Base-by-base conservation (phyloP, 2,329 filamentous ascomycete species). In the Botrytis tulipae region DNA sequence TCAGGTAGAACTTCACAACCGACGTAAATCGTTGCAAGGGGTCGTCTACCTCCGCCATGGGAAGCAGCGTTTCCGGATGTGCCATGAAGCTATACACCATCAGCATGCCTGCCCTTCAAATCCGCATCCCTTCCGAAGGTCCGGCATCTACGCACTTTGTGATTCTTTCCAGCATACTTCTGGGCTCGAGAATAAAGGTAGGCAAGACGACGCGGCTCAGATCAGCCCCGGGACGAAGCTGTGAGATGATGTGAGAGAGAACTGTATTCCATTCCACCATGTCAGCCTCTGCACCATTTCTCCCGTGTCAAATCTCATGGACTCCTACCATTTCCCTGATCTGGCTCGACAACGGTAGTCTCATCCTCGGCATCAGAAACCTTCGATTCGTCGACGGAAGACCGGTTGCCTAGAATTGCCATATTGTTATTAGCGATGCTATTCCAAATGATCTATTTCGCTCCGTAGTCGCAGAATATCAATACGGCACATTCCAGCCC, bases 131-230 rank as follows among this genome's bases (percentile, higher is more conserved):
- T 54, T 42, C 59, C 69, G 59, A 51, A 62, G 44, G n/a, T 29
- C 37, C 59, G 59, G 35, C 22, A 22, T 37, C 20, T 37, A 85
- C 90, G 78, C 85, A 97, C 95, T 99, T 99, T 80, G 96, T 99
- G 82, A 99, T 99, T 79, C 96, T 90, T 84, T 99, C 96, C 79
- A 99, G 86, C 96, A 99, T 99, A 79, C 95, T 98, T 80, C 95
- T 91, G 37, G 96, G 96, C 83, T 99, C 96, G 78, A 99, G 90
- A 80, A 99, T 99, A 82, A 99, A 99, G 66, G 96, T 99, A 59
- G 96, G 96, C 73, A 99, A 87, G 51, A 96, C 95, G 76, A 99
- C 95, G 79, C 95, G 90, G 83, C 94, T 97, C 78, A 99, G 86
- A 82, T 99, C 96, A 79, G 96, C 96, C 77, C 96, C 96, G 20